Evolutionary conservation across 495 filamentous ascomycete genomes (phyloP), one percentile per base, ranked within the genome.

Genomic region (Penicillium ochrochloron): DNA sequence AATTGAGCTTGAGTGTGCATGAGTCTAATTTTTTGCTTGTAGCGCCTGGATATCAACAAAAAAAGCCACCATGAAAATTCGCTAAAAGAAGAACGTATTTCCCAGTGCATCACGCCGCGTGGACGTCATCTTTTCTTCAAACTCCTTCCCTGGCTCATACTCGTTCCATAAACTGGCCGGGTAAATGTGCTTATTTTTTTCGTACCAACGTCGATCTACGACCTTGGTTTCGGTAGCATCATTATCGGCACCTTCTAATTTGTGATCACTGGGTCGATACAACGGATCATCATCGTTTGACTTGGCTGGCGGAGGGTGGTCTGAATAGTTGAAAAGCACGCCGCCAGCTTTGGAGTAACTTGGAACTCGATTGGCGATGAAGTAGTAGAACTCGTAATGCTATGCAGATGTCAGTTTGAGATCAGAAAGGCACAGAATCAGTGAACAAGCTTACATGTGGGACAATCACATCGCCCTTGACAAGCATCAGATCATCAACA

Each of bases 351-450:
- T 83, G 3, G 85, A 85, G 62, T 88, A 87, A 39, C 78, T 87
- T 27, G 91, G 90, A 0, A 93, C 88, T 62, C 89, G 86, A 81
- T 98, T 97, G 72, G 94, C 90, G 69, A 97, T 91, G 77, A 98
- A 97, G 79, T 95, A 93, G 73, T 98, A 94, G 71, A 98, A 91
- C 59, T 97, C 93, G 70, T 95, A 97, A 75, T 99, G 95, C 93
- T 97, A 70, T 17, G 66, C 27, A 4, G 41, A 39, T 54, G 57
- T 79, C 41, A 80, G 72, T 61, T 56, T 0, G n/a, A 46, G 8
- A 21, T 12, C 35, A 31, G 10, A n/a, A 12, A 34, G 14, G 37
- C 27, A 21, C 21, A 19, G 9, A 17, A 17, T 17, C 17, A 23
- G 25, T 15, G 31, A 25, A 2, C 31, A 15, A 55, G 86, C 90